Base-by-base conservation (phyloP, 139 green algal genomes). In the Diplosphaera chodatii region DNA sequence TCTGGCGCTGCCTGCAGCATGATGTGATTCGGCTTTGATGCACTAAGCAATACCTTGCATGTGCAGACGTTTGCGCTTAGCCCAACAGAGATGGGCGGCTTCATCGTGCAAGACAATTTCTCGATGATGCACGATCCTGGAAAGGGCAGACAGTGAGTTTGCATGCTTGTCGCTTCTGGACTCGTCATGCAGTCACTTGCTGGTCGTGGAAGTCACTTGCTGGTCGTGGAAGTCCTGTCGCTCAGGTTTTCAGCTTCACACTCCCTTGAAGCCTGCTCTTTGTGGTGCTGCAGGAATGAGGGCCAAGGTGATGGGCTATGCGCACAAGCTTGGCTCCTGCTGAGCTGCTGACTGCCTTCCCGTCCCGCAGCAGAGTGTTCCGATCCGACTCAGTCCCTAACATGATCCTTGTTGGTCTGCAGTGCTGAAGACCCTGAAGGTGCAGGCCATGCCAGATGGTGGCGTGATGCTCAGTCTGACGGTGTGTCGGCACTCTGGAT, bases 11-110 rank as follows among this genome's bases (percentile, higher is more conserved):
- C n/a, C n/a, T n/a, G n/a, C n/a, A n/a, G n/a, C n/a, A n/a, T n/a
- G n/a, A n/a, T n/a, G n/a, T n/a, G n/a, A n/a, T n/a, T n/a, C n/a
- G n/a, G n/a, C n/a, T n/a, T n/a, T n/a, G n/a, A n/a, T n/a, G n/a
- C n/a, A n/a, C n/a, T n/a, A n/a, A n/a, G n/a, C n/a, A n/a, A n/a
- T n/a, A n/a, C 25, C 28, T 64, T 72, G 32, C 63, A 32, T 31
- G 40, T 32, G 41, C 68, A 73, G 68, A 73, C 68, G 16, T 66
- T 73, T 48, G 55, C 48, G 22, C 48, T 73, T 4, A 48, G 48
- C 48, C 29, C 55, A 29, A 29, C 37, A 20, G 68, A 73, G 48
- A 30, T 73, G 41, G 68, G 41, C 10, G 29, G 21, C 16, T 31
- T 73, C 3, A 66, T 73, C 32, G 48, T 66, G 18, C 25, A 6